A percentile compares a stretch with the other conserved stretches of the same genome.
Evolutionary conservation across 768 basidiomycete genomes (phyloP).

Genomic region (Naganishia onofrii): DNA sequence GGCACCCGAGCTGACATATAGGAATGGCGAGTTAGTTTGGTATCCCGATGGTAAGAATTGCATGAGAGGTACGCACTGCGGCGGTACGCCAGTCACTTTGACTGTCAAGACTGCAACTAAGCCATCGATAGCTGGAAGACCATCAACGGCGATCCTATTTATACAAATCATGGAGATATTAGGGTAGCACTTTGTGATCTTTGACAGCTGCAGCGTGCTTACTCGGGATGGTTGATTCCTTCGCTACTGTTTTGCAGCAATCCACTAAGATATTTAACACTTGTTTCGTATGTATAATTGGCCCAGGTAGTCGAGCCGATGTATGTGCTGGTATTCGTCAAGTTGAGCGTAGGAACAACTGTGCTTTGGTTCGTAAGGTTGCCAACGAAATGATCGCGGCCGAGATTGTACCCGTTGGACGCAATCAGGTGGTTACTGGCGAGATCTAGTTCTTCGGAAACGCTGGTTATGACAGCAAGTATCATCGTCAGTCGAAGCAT

Average conservation of each 20-base stretch:
- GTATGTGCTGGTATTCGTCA: slow-evolving; percentile 65
- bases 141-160: slow-evolving; percentile 38
- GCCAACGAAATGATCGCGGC: slow-evolving; percentile 80
- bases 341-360: slow-evolving; percentile 30
- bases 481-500: neutral
- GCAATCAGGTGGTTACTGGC: slow-evolving; percentile 69
- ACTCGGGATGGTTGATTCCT: slow-evolving; percentile 51
- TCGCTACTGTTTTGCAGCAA: slow-evolving; percentile 66
- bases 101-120: slow-evolving; percentile 75
- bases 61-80: neutral
- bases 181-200: neutral
- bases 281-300: slow-evolving; percentile 71
- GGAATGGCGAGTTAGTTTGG: neutral
- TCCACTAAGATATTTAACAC: slow-evolving; percentile 67
- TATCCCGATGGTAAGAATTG: neutral
- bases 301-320: slow-evolving; percentile 64
- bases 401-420: slow-evolving; percentile 73
- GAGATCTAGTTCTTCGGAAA: slow-evolving; percentile 41
- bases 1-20: neutral
- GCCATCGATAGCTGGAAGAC: slow-evolving; percentile 65
- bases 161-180: neutral
- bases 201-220: neutral
- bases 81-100: slow-evolving; percentile 56
- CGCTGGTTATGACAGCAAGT: slow-evolving; percentile 13
- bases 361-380: slow-evolving; percentile 64